Base-by-base conservation (phyloP, 768 basidiomycete species). In the Suillus bovinus region DNA sequence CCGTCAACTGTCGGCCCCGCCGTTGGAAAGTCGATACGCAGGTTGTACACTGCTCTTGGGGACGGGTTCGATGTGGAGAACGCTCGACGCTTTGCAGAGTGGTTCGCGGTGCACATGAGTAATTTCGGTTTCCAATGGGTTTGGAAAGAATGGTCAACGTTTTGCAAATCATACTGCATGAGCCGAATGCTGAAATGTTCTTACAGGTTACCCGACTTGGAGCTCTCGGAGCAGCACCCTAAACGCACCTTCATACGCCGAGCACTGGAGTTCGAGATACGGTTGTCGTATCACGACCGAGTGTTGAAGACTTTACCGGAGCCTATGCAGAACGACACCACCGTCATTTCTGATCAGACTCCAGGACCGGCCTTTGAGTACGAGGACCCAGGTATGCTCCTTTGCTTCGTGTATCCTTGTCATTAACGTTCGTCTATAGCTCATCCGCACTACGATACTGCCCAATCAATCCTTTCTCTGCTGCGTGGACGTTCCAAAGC, bases 121-220 rank as follows among this genome's bases (percentile, higher is more conserved):
- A 99, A 99, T 77, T 99, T 98, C 73, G 90, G 89, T 29, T 99
- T 98, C 77, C 88, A 90, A 69, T 99, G 97, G 97, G 94, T 97
- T 16, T 99, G 97, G 97, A 96, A 94, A 70, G 97, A 99, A 82
- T 99, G 97, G 96, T 95, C 58, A 50, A 87, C 76, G 6, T 17
- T 29, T 39, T 50, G 42, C 2, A 16, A 22, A 1, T 60, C 31
- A 13, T 38, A 16, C 5, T 60, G 10, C 33, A 14, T 60, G 50
- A 17, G 11, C 39, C 33, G 10, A 58, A 6, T 55, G 10, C 54
- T 54, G 57, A 61, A 36, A 16, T 64, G 42, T 24, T 29, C 53
- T 57, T 38, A 7, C 59, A 99, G 96, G 96, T 79, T 94, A 16
- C 88, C 90, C 2, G 97, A 99, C 77, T 79, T 99, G 34, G 74